Evolutionary conservation across 2,329 filamentous ascomycete species (phyloP).

Genomic region (Calonectria pauciramosa): DNA sequence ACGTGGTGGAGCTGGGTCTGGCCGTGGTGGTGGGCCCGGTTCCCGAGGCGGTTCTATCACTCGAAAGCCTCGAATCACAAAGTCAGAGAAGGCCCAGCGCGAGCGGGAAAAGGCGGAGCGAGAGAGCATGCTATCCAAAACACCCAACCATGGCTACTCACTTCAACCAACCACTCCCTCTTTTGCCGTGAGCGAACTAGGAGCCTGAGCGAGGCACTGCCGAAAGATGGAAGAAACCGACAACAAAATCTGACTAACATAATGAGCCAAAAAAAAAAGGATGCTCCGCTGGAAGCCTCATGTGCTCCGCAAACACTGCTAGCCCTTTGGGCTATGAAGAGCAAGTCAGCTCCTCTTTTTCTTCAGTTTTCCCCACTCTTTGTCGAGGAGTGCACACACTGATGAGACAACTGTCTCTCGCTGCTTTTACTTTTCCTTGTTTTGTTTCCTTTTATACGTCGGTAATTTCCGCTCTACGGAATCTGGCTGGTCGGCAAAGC

Average conservation of each 20-base stretch:
- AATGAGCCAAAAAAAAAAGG: background rate
- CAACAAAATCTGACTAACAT: background rate
- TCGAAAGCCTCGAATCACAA: slow-evolving; percentile 87
- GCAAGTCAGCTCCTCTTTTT: background rate
- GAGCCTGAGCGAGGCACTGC: slow-evolving; percentile 40
- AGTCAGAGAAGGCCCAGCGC: slow-evolving; percentile 85
- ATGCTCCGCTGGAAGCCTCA: background rate
- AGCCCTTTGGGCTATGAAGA: background rate
- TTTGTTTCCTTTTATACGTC: slow-evolving; percentile 30
- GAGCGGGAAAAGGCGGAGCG: slow-evolving; percentile 86
- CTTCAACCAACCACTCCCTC: slow-evolving; percentile 55
- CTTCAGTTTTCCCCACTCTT: background rate
- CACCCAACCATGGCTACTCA: slow-evolving; percentile 53
- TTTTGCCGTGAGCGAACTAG: slow-evolving; percentile 54
- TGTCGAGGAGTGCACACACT: background rate
- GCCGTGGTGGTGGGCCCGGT: slow-evolving; percentile 71
- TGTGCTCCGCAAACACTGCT: background rate
- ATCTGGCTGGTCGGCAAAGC: slow-evolving; percentile 35
- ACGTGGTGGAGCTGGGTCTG: slow-evolving; percentile 61
- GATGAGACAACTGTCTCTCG: slow-evolving; percentile 8
- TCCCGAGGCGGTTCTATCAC: slow-evolving; percentile 81
- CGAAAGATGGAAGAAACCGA: background rate
- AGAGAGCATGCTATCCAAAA: slow-evolving; percentile 64
- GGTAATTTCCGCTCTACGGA: slow-evolving; percentile 32
- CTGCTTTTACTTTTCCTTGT: slow-evolving; percentile 18